Conservation (phyloP, 306 rosid genomes). For the Lithocarpus polystachyus region DNA sequence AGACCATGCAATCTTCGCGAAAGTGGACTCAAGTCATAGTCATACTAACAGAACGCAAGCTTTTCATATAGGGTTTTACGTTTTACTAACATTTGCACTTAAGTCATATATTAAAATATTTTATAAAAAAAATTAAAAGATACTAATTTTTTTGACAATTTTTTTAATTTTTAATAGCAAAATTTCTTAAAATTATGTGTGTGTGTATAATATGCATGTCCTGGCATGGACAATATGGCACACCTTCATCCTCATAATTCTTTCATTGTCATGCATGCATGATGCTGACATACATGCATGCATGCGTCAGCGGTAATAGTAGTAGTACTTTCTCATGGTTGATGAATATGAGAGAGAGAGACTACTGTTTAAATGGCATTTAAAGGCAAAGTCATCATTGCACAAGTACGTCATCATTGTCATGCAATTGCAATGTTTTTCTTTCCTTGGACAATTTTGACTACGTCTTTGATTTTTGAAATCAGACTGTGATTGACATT, state of each 20-base stretch:
- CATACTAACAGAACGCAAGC: neutral
- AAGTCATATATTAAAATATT: too few relatives aligned
- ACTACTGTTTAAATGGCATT: conserved; percentile 33
- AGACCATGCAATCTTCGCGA: neutral
- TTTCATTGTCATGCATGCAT: neutral
- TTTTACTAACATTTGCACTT: too few relatives aligned
- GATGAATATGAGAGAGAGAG: neutral
- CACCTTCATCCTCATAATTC: neutral
- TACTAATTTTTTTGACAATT: too few relatives aligned
- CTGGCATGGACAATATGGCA: too few relatives aligned
- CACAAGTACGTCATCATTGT: conserved; percentile 50
- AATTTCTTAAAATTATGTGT: too few relatives aligned
- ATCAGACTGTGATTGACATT: conserved; percentile 3
- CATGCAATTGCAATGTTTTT: conserved; percentile 19
- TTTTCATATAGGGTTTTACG: too few relatives aligned
- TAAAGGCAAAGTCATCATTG: conserved; percentile 41
- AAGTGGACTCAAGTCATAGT: neutral
- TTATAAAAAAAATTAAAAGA: too few relatives aligned
- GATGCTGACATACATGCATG: neutral
- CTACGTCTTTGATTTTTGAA: conserved; percentile 17
- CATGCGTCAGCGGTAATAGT: neutral
- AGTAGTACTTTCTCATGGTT: neutral
- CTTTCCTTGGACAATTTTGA: conserved; percentile 21
- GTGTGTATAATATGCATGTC: neutral
- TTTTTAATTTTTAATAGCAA: too few relatives aligned